These are phyloP conservation scores for Fusarium sp. DNA, from an alignment of 2,329 filamentous ascomycete species.

Conservation along the genomic window DNA sequence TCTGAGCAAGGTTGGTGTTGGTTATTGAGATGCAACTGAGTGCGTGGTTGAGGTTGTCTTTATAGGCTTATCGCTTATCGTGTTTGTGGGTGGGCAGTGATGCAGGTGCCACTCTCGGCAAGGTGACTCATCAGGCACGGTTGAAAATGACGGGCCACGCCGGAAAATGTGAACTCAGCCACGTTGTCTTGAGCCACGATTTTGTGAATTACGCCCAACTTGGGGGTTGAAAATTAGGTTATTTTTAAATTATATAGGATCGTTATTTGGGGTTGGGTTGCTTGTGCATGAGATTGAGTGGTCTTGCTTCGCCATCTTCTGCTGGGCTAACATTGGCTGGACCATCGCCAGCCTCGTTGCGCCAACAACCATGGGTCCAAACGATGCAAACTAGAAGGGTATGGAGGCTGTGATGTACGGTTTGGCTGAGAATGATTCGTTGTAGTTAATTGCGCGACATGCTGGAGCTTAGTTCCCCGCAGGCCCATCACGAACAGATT, in stretches of 20 bases:
- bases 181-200: background rate
- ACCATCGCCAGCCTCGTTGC: no score
- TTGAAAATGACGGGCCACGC: background rate
- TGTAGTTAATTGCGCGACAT: no score
- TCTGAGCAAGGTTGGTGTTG: background rate
- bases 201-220: background rate
- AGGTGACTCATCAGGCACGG: background rate
- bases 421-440: no score
- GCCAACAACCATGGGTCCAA: no score
- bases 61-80: background rate
- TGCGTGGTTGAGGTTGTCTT: background rate
- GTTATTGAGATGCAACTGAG: background rate
- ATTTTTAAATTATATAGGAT: background rate
- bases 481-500: background rate
- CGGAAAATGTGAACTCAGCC: background rate
- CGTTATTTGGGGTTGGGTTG: background rate
- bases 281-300: background rate
- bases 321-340: background rate
- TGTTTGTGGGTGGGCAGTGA: background rate
- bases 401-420: no score
- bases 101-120: background rate
- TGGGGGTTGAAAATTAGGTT: background rate
- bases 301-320: background rate
- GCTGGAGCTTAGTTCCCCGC: no score
- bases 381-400: no score